Base-by-base conservation (phyloP, 1,284 basidiomycete species). In the Bjerkandera adusta region DNA sequence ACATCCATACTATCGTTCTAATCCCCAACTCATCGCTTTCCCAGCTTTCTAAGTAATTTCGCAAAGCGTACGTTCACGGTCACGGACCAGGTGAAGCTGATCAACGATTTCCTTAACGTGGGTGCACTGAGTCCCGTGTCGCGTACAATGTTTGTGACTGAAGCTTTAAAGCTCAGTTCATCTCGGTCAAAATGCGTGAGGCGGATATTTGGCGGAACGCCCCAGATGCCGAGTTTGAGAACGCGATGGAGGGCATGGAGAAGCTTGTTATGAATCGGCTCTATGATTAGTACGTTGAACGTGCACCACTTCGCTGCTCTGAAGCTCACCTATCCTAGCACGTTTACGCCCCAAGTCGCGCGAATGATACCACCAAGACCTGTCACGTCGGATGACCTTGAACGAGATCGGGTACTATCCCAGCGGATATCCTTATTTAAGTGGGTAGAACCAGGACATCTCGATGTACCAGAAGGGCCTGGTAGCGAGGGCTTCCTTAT, bases 191-290 rank as follows among this genome's bases (percentile, higher is more conserved):
- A 60, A 97, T 97, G 94, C 73, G 81, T n/a, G 80, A 83, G 52
- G 78, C 79, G 36, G 92, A 96, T 33, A 68, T 85, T 1, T 96
- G 92, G 93, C 82, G 79, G 58, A 82, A 81, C 50, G 79, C 78
- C 4, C 75, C 80, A 3, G 85, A 91, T 20, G 71, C 71, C 3
- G 95, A 99, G 64, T 97, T 99, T 57, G 97, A 98, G 50, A 95
- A 97, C 58, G 93, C 95, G 0, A 83, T 93, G 71, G 96, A 99
- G 69, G 95, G 94, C 43, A 98, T 99, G 92, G 96, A 99, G 76
- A 99, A 99, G 68, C 80, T 99, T 8, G 93, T 99, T 57, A 99
- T 99, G 97, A 99, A 99, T 60, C 76, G 95, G 40, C 72, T 98
- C 45, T 98, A 97, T 67, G 92, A 92, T 55, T 93, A 87, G 91